Evolutionary conservation across 805 yeast species (phyloP).

Genomic region (Saturnispora mendoncae): DNA sequence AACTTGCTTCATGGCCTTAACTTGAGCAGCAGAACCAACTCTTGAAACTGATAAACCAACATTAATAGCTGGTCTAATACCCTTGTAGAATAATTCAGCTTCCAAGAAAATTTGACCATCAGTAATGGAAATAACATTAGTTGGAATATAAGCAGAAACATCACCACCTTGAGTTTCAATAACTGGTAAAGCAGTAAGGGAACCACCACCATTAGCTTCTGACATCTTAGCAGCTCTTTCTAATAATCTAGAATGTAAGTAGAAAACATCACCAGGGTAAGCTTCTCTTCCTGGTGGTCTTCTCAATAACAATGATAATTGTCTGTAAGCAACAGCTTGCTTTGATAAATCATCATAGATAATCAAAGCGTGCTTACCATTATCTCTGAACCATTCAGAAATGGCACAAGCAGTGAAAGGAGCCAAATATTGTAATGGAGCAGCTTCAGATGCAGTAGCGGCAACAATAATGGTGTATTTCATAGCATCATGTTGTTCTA

Average conservation of each 20-base stretch:
- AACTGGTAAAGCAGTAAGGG: slow-evolving; percentile 91
- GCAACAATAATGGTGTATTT: slow-evolving; percentile 97
- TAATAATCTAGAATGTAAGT: slow-evolving; percentile 88
- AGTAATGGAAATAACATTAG: slow-evolving; percentile 94
- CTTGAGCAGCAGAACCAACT: slow-evolving; percentile 99
- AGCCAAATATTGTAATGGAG: slow-evolving; percentile 99
- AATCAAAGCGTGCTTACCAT: slow-evolving; percentile 95
- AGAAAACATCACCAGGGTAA: slow-evolving; percentile 95
- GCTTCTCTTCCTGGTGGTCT: slow-evolving; percentile 98
- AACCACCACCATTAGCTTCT: slow-evolving; percentile 83
- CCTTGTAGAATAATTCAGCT: slow-evolving; percentile 99
- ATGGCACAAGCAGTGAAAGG: slow-evolving; percentile 99
- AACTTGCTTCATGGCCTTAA: slow-evolving; percentile 99
- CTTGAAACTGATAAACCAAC: slow-evolving; percentile 99
- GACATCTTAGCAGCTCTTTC: slow-evolving; percentile 98
- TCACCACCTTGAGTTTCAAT: slow-evolving; percentile 99
- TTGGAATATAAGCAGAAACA: slow-evolving; percentile 96
- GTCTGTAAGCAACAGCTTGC: slow-evolving; percentile 99
- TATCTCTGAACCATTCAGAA: slow-evolving; percentile 99
- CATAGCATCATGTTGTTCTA: slow-evolving; percentile 96
- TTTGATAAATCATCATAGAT: slow-evolving; percentile 97
- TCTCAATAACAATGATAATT: slow-evolving; percentile 93
- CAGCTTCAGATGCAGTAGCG: slow-evolving; percentile 99
- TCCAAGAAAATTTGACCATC: slow-evolving; percentile 98
- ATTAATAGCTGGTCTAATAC: slow-evolving; percentile 99